Conservation (phyloP, 2,329 filamentous ascomycete species). For the Coniochaeta pulveracea region DNA sequence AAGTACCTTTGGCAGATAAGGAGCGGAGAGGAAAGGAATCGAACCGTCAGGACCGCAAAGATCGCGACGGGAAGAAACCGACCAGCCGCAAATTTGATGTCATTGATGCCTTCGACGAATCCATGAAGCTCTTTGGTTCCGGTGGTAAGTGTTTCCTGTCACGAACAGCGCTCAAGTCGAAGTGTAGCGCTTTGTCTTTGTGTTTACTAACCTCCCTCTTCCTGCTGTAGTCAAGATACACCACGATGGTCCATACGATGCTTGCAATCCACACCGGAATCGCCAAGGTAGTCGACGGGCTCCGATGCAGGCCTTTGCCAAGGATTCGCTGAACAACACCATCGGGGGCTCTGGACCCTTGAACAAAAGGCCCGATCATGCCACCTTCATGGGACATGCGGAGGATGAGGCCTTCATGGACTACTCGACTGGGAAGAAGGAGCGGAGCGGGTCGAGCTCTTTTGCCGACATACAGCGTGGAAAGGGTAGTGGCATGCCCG, state of each 20-base stretch:
- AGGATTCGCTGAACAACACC: slow-evolving; percentile 84
- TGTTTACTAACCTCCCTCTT: slow-evolving; percentile 4
- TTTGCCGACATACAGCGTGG: slow-evolving; percentile 6
- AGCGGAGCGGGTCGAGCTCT: slow-evolving; percentile 3
- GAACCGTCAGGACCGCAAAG: slow-evolving; percentile 38
- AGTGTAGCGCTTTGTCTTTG: background rate
- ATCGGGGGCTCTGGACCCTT: slow-evolving; percentile 80
- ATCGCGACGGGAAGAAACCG: slow-evolving; percentile 41
- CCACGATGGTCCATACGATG: slow-evolving; percentile 95
- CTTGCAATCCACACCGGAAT: slow-evolving; percentile 90
- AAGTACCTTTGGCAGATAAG: slow-evolving; percentile 48
- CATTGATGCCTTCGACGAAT: slow-evolving; percentile 90
- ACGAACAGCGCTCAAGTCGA: too few species aligned
- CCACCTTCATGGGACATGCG: slow-evolving; percentile 71
- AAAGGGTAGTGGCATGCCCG: slow-evolving; percentile 30
- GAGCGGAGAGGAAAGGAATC: slow-evolving; percentile 38
- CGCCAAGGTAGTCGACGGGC: slow-evolving; percentile 70
- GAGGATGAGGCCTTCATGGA: slow-evolving; percentile 82
- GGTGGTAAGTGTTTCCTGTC: slow-evolving; percentile 52
- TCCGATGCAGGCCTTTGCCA: slow-evolving; percentile 93
- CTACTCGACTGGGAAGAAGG: slow-evolving; percentile 36
- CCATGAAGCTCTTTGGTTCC: slow-evolving; percentile 88
- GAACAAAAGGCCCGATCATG: slow-evolving; percentile 71
- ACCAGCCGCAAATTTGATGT: slow-evolving; percentile 58
- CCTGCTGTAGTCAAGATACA: slow-evolving; percentile 89